A percentile compares a stretch with the other conserved stretches of the same genome.
These are phyloP conservation scores for Trametes meyenii DNA, from an alignment of 768 basidiomycete genomes.

Conservation along the genomic window DNA sequence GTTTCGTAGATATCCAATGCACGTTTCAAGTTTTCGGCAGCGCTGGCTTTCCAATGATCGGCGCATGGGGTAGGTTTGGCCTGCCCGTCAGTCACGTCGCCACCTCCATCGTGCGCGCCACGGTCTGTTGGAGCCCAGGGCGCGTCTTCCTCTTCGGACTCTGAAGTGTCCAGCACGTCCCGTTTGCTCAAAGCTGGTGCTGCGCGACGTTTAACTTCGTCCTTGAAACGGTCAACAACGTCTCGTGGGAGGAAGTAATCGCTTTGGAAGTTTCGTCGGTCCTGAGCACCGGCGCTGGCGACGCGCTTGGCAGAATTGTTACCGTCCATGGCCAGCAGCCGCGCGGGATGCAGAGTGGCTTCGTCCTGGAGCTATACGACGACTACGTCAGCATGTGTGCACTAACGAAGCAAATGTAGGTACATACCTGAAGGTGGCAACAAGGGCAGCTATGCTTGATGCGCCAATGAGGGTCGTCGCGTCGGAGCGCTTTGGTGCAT, in stretches of 20 bases:
- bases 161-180: no score
- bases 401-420: background rate
- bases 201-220: background rate
- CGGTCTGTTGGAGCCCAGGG: no score
- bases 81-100: background rate
- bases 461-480: conserved; percentile 35
- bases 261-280: background rate
- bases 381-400: background rate
- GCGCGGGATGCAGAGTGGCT: background rate
- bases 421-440: background rate
- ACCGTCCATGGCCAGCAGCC: background rate
- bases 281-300: background rate
- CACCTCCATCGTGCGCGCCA: background rate
- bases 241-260: background rate
- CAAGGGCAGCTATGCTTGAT: conserved; percentile 33
- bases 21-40: background rate
- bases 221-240: background rate
- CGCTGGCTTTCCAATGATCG: background rate
- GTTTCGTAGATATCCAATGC: background rate
- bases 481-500: conserved; percentile 30
- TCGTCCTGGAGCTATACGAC: background rate
- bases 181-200: no score
- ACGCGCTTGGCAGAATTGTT: background rate
- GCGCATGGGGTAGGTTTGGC: background rate
- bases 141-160: no score